Percentiles rank a stretch among this genome's conserved stretches.
Evolutionary conservation across 139 green algal species (phyloP).

Genomic region (Chlamydomonas eustigma): DNA sequence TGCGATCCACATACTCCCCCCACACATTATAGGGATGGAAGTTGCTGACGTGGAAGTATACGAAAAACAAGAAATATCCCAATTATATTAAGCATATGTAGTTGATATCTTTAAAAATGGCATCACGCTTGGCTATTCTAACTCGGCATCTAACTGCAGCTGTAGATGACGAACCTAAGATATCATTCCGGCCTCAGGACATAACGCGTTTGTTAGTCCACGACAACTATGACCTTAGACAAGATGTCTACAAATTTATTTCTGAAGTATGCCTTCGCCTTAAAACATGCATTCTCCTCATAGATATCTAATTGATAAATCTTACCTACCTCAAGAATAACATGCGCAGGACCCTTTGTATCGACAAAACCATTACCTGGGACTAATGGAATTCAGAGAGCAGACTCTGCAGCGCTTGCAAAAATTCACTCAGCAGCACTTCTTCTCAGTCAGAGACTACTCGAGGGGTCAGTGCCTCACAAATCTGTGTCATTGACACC

Average conservation of each 20-base stretch:
- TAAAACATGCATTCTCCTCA: conserved; percentile 6
- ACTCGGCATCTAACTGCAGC: conserved; percentile 7
- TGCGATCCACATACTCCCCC: too few species aligned
- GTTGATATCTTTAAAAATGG: too few species aligned
- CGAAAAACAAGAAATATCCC: too few species aligned
- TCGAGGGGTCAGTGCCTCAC: neutral
- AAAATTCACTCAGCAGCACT: conserved; percentile 35
- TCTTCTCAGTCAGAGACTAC: conserved; percentile 63
- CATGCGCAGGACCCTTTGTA: conserved; percentile 75
- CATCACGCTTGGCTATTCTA: too few species aligned
- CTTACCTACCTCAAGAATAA: too few species aligned
- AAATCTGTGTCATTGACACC: too few species aligned
- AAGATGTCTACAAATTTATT: conserved; percentile 68
- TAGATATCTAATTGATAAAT: too few species aligned
- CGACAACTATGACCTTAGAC: conserved; percentile 67
- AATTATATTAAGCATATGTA: too few species aligned
- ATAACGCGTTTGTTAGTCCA: too few species aligned
- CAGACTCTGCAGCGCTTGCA: conserved; percentile 69
- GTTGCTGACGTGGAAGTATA: too few species aligned
- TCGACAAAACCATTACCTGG: conserved; percentile 65
- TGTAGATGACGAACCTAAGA: neutral
- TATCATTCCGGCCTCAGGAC: neutral
- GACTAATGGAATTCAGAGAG: conserved; percentile 66
- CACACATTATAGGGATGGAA: too few species aligned
- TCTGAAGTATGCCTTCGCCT: conserved; percentile 41